Base-by-base conservation (phyloP, 176 grass and related monocot species). In the Sorghum bicolor region DNA sequence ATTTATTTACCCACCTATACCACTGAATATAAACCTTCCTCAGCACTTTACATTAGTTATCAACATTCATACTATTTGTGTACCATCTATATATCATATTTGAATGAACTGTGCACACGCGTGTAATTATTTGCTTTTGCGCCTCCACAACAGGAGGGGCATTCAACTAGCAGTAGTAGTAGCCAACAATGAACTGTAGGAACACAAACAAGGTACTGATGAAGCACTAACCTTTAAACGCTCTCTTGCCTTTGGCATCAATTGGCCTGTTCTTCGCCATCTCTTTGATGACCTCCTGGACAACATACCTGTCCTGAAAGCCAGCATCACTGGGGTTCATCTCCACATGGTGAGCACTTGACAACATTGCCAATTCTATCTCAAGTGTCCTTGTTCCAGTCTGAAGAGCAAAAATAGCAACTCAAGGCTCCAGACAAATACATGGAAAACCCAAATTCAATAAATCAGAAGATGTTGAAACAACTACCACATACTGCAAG, bases 241-340 rank as follows among this genome's bases (percentile, higher is more conserved):
- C 86, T 87, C 81, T 94, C 87, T 94, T 99, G 28, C 96, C 96
- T 73, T 96, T 94, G 69, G 89, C 91, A 61, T 99, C 96, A 48
- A 99, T 92, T 13, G 93, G 93, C 50, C 96, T 93, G 41, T 94
- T 99, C 81, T 90, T 94, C 0, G 96, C 96, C 91, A 99, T 99
- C 83, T 99, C 93, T 84, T 99, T 99, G 31, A 99, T 99, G 78
- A 99, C 91, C 83, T 99, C 93, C 83, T 99, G 96, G 85, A 99
- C 96, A 80, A 96, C 88, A 91, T 99, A 94, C 53, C 96, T 92
- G 66, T 99, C 96, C 79, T 94, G 96, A 91, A 99, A 99, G 7
- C 96, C 96, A 5, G 96, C 93, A 86, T 99, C 96, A 39, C 96
- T 99, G 66, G 93, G 96, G 74, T 91, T 99, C 93, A 99, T 94